Percentiles rank a stretch among this genome's conserved stretches.
Conservation (phyloP, 2,329 filamentous ascomycete genomes). For the Cladorrhinum sp. region DNA sequence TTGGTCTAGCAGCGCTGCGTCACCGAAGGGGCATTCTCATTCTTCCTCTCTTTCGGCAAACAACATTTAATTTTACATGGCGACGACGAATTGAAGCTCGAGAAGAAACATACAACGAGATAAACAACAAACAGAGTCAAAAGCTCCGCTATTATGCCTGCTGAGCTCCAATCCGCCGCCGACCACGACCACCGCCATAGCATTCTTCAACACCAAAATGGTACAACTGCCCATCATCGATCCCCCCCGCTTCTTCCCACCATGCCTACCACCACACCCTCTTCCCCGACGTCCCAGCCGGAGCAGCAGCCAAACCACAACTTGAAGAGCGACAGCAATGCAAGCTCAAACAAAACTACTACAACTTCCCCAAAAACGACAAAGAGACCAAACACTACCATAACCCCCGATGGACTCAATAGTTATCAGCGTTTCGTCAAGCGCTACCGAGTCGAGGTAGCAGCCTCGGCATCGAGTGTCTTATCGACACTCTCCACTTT, state of each 20-base stretch:
- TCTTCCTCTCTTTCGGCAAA: neutral
- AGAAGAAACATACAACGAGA: slow-evolving; percentile 13
- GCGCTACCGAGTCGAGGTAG: slow-evolving; percentile 75
- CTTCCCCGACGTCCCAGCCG: slow-evolving; percentile 12
- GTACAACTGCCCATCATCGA: slow-evolving; percentile 31
- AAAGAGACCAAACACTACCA: slow-evolving; percentile 17
- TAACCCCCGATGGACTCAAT: slow-evolving; percentile 26
- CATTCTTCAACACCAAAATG: slow-evolving; percentile 38
- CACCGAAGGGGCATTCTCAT: slow-evolving; percentile 4
- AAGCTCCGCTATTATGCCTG: slow-evolving; percentile 32
- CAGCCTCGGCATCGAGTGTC: slow-evolving; percentile 72
- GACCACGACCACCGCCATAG: slow-evolving; percentile 24
- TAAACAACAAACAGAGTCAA: slow-evolving; percentile 19
- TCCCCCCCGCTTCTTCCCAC: slow-evolving; percentile 36
- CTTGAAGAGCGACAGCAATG: slow-evolving; percentile 2
- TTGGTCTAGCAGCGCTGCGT: slow-evolving; percentile 39
- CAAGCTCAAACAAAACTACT: slow-evolving; percentile 15
- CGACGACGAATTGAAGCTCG: neutral
- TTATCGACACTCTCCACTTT: slow-evolving; percentile 79
- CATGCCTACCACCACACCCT: slow-evolving; percentile 37
- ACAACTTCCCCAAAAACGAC: slow-evolving; percentile 21
- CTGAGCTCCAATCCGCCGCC: slow-evolving; percentile 36
- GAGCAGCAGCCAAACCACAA: slow-evolving; percentile 8
- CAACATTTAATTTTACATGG: neutral
- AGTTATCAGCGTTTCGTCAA: slow-evolving; percentile 57